A percentile compares a stretch with the other conserved stretches of the same genome.
phyloP scores from a whole-genome alignment of 192 early-diverging fungal genomes.

The Coemansia sp. region DNA sequence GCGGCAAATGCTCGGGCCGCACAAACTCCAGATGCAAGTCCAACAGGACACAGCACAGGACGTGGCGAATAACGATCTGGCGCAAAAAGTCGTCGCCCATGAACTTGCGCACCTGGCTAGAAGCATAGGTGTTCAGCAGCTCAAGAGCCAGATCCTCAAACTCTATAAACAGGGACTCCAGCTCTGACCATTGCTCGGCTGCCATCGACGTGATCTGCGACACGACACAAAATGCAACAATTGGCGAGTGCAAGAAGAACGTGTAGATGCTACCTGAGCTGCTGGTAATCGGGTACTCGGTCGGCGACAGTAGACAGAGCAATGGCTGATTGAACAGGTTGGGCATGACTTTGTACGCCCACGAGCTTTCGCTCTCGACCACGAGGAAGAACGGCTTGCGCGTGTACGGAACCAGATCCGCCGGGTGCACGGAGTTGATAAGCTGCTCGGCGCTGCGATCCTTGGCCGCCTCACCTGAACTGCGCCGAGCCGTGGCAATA shows the following conservation, averaged over 20 bases:
- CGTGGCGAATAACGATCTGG: conserved; percentile 85
- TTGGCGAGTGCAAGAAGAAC: conserved; percentile 88
- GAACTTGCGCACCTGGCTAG: conserved; percentile 64
- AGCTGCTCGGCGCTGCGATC: conserved; percentile 51
- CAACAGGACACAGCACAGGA: conserved; percentile 72
- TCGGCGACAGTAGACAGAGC: conserved; percentile 87
- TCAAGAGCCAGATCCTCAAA: conserved; percentile 34
- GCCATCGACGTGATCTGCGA: conserved; percentile 35
- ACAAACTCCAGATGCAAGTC: conserved; percentile 61
- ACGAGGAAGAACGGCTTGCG: conserved; percentile 94
- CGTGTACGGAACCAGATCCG: conserved; percentile 91
- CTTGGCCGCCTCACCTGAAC: conserved; percentile 27
- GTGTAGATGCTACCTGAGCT: conserved; percentile 91
- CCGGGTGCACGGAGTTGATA: conserved; percentile 83
- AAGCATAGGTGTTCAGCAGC: conserved; percentile 14
- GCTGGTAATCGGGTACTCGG: conserved; percentile 73
- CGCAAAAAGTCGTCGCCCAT: conserved; percentile 91
- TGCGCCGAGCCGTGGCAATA: conserved; percentile 50
- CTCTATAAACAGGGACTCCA: conserved; percentile 29
- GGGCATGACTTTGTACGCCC: conserved; percentile 84
- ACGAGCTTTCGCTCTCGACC: conserved; percentile 89
- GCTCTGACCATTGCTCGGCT: conserved; percentile 22
- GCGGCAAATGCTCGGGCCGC: conserved; percentile 30
- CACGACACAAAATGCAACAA: conserved; percentile 83
- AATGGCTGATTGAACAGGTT: conserved; percentile 87